Evolutionary conservation across 139 green algal genomes (phyloP), one percentile per base, ranked within the genome.

Genomic region (Asterochloris sp.): DNA sequence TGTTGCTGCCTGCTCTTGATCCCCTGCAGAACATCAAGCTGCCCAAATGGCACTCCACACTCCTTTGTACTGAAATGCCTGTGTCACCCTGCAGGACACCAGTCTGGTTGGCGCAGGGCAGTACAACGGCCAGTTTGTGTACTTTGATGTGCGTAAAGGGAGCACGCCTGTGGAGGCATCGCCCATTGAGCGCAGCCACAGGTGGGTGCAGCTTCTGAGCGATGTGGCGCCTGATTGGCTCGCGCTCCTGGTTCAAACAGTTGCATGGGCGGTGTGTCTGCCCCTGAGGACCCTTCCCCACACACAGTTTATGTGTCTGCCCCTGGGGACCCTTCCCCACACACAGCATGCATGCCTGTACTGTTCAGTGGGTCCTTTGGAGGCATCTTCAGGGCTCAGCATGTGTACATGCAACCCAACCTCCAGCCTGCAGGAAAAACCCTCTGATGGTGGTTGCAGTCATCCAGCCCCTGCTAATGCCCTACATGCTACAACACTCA

Each of bases 101-200:
- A 81, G 77, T 16, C 63, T 98, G 0, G 54, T 98, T 0, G 92
- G 92, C 10, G 91, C 84, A 11, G 96, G 96, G 15, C 91, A 94
- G 83, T 96, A 95, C 91, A 98, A 98, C 81, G 96, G 96, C 0
- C 95, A 98, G 88, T 88, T 98, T 74, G 84, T 83, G 0, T 91
- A 92, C 62, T 98, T 94, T 79, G 96, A 98, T 83, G 89, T 93
- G 76, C 91, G 96, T 76, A 96, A 96, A 85, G 95, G 95, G 14
- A 78, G 38, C 62, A 14, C 74, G 0, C 86, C 93, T 19, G 89
- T 96, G 27, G 94, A 97, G 54, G 81, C 87, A 8, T 94, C 92
- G 13, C 91, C 91, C 24, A 92, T 97, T 60, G 92, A 95, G 85
- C 79, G 92, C 68, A 90, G 82, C 76, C 86, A 91, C 68, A 86